Percentiles rank a stretch among this genome's conserved stretches.
Conservation (phyloP, 1,284 basidiomycete species). For the Apiotrichum akiyoshidainum region DNA sequence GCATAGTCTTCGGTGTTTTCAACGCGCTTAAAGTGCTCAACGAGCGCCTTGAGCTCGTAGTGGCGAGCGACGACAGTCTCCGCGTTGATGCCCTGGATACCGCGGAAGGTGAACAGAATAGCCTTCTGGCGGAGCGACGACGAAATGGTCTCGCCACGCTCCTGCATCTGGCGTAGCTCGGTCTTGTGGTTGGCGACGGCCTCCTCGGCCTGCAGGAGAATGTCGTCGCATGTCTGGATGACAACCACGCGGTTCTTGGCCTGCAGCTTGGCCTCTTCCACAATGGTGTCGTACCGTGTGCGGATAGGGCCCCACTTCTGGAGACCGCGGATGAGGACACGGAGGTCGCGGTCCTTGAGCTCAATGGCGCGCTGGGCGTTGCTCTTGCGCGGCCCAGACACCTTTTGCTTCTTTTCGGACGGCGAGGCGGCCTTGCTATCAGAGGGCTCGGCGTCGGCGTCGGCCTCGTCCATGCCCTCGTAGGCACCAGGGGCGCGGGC, state of each 20-base stretch:
- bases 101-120: conserved; percentile 83
- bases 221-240: conserved; percentile 85
- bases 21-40: conserved; percentile 65
- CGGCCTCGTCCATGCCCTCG: conserved; percentile 82
- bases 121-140: conserved; percentile 64
- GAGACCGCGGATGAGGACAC: conserved; percentile 89
- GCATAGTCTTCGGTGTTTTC: conserved; percentile 76
- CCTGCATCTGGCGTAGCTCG: conserved; percentile 69
- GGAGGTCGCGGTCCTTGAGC: conserved; percentile 93
- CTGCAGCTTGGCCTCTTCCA: conserved; percentile 84
- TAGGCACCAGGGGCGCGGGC: conserved; percentile 69
- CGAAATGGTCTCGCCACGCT: conserved; percentile 72
- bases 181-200: conserved; percentile 82
- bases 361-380: conserved; percentile 92
- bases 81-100: conserved; percentile 92
- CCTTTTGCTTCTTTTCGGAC: conserved; percentile 41
- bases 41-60: conserved; percentile 84
- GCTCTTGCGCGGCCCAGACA: conserved; percentile 50
- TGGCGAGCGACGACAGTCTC: conserved; percentile 90
- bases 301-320: conserved; percentile 98
- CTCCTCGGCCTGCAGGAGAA: conserved; percentile 77
- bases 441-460: conserved; percentile 55
- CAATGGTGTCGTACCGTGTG: conserved; percentile 89
- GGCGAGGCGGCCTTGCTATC: conserved; percentile 56
- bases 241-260: conserved; percentile 94